Conservation (phyloP, 2,329 filamentous ascomycete species). For the Apiospora hydei region DNA sequence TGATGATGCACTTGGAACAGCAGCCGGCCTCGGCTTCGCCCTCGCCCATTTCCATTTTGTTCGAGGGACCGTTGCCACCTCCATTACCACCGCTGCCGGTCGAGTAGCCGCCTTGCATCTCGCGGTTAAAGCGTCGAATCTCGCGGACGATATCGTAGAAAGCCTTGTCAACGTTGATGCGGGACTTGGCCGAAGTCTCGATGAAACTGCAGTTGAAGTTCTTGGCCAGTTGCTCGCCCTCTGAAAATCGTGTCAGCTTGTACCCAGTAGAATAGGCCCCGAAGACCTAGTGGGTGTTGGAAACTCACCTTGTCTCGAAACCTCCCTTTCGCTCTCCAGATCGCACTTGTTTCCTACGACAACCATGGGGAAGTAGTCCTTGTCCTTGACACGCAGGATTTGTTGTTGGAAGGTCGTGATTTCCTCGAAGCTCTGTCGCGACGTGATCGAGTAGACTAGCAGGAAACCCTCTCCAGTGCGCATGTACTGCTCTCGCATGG, state of each 20-base stretch:
- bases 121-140: conserved; percentile 97
- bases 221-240: conserved; percentile 86
- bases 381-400: conserved; percentile 98
- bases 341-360: conserved; percentile 99
- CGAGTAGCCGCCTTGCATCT: conserved; percentile 90
- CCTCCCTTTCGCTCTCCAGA: conserved; percentile 90
- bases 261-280: neutral
- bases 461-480: conserved; percentile 97
- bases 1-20: conserved; percentile 86
- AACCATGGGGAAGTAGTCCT: conserved; percentile 99
- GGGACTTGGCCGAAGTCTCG: conserved; percentile 97
- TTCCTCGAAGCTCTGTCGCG: conserved; percentile 96
- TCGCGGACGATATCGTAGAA: conserved; percentile 99
- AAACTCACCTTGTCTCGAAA: conserved; percentile 74
- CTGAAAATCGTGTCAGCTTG: conserved; percentile 53
- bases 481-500: conserved; percentile 99
- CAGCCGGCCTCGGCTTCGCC: conserved; percentile 75
- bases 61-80: conserved; percentile 65
- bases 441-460: conserved; percentile 97
- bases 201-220: conserved; percentile 98
- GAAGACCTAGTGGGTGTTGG: conserved; percentile 11
- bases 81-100: conserved; percentile 71
- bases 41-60: conserved; percentile 83
- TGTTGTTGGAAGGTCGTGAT: conserved; percentile 99
- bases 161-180: conserved; percentile 97